Conservation (phyloP, 2,329 filamentous ascomycete species). For the Cladophialophora carrionii region DNA sequence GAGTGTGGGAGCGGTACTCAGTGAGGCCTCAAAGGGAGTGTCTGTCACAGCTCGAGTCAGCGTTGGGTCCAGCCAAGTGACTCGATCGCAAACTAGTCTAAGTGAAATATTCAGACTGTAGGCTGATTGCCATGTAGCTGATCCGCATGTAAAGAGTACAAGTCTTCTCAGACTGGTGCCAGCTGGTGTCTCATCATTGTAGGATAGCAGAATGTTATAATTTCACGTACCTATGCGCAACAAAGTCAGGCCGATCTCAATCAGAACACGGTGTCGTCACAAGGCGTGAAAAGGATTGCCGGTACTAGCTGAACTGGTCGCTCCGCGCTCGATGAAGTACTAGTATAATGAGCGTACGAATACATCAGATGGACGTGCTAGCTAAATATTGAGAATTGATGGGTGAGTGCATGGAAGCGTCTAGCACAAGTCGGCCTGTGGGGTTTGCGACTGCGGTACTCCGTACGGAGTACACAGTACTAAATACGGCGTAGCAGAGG, state of each 20-base stretch:
- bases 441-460: neutral
- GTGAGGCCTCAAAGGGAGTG: neutral
- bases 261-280: neutral
- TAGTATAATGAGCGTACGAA: neutral
- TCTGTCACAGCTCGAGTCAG: constrained; percentile 19
- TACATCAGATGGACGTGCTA: neutral
- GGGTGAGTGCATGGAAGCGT: neutral
- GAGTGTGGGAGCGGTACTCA: neutral
- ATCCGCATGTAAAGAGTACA: constrained; percentile 66
- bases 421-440: neutral
- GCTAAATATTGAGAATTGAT: neutral
- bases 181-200: constrained; percentile 63
- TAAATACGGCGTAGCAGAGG: neutral
- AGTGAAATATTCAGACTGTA: constrained; percentile 27
- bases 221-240: neutral
- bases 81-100: neutral
- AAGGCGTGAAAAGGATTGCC: neutral
- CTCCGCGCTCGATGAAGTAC: neutral
- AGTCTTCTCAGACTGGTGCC: constrained; percentile 70
- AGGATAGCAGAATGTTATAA: constrained; percentile 33
- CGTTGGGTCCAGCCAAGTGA: neutral
- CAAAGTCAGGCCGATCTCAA: neutral
- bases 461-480: neutral
- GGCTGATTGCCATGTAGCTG: constrained; percentile 50
- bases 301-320: neutral